Evolutionary conservation across 192 early-diverging fungal species (phyloP).

Genomic region (Haplosporangium gracile): DNA sequence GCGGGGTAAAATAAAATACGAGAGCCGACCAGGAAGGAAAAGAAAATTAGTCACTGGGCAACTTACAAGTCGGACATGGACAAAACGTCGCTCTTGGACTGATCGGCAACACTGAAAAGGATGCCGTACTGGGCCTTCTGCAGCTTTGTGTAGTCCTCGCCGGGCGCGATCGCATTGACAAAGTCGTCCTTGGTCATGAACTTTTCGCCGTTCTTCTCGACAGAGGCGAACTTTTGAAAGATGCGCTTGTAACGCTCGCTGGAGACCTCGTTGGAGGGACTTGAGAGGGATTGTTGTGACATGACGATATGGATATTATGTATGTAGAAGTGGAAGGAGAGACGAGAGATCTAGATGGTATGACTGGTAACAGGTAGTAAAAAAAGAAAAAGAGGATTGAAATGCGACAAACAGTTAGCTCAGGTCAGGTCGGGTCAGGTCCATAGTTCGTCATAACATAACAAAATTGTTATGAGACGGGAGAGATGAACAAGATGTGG

Average conservation of each 20-base stretch:
- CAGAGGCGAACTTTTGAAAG: slow-evolving; percentile 64
- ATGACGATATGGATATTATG: slow-evolving; percentile 27
- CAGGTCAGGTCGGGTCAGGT: not conserved
- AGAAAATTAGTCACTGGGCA: not conserved
- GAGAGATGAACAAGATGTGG: not conserved
- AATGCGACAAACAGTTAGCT: not conserved
- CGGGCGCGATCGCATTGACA: slow-evolving; percentile 65
- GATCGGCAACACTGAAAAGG: slow-evolving; percentile 73
- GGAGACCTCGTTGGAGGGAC: slow-evolving; percentile 23
- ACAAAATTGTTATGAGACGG: not conserved
- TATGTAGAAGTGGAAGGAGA: not conserved
- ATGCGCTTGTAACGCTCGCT: slow-evolving; percentile 60
- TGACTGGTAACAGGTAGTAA: slow-evolving; percentile 7
- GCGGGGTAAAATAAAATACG: slow-evolving; percentile 2
- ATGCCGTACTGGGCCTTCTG: slow-evolving; percentile 68
- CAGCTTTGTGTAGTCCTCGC: slow-evolving; percentile 68
- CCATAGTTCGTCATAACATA: not conserved
- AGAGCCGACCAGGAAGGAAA: not conserved
- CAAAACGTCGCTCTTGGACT: slow-evolving; percentile 59
- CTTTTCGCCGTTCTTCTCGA: slow-evolving; percentile 63
- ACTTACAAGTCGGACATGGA: slow-evolving; percentile 71
- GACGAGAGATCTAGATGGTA: not conserved
- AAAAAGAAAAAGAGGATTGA: not conserved
- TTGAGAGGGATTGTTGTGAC: slow-evolving; percentile 24
- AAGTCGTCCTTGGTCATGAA: slow-evolving; percentile 75